phyloP scores from a whole-genome alignment of 306 rosid species.

The Canavalia ensiformis region DNA sequence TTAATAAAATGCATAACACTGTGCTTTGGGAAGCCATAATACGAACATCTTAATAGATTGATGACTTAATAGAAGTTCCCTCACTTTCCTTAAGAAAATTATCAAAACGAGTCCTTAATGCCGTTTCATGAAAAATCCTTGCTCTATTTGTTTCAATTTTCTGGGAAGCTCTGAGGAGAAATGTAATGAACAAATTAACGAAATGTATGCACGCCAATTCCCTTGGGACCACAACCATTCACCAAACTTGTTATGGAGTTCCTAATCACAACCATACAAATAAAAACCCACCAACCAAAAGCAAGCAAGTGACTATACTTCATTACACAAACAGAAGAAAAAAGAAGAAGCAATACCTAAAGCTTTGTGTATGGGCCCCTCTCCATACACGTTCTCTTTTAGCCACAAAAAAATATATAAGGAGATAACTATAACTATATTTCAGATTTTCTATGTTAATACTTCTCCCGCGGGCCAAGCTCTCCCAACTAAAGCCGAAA shows the following conservation, averaged over 20 bases:
- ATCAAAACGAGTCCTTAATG: neutral
- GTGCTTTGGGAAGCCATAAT: neutral
- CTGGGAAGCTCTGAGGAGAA: neutral
- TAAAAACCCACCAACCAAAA: slow-evolving; percentile 44
- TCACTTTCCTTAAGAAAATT: neutral
- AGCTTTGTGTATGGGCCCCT: slow-evolving; percentile 11
- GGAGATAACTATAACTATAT: slow-evolving; percentile 4
- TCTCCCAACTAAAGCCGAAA: slow-evolving; percentile 1
- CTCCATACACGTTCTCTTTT: slow-evolving; percentile 34
- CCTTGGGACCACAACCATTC: slow-evolving; percentile 36
- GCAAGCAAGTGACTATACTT: slow-evolving; percentile 29
- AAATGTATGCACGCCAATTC: slow-evolving; percentile 26
- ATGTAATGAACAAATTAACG: slow-evolving; percentile 12
- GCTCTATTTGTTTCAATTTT: slow-evolving; percentile 21
- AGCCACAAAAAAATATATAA: slow-evolving; percentile 30
- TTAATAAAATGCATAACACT: slow-evolving; percentile 2
- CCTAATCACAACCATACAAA: slow-evolving; percentile 42
- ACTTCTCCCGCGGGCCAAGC: neutral
- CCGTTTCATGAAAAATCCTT: neutral
- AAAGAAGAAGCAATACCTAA: slow-evolving; percentile 15
- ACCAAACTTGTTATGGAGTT: slow-evolving; percentile 42
- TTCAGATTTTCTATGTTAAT: neutral
- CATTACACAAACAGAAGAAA: slow-evolving; percentile 9
- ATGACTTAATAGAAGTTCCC: too few relatives aligned
- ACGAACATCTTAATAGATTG: neutral